A percentile compares a stretch with the other conserved stretches of the same genome.
Conservation (phyloP, 768 basidiomycete species). For the Dendrothele bispora region DNA sequence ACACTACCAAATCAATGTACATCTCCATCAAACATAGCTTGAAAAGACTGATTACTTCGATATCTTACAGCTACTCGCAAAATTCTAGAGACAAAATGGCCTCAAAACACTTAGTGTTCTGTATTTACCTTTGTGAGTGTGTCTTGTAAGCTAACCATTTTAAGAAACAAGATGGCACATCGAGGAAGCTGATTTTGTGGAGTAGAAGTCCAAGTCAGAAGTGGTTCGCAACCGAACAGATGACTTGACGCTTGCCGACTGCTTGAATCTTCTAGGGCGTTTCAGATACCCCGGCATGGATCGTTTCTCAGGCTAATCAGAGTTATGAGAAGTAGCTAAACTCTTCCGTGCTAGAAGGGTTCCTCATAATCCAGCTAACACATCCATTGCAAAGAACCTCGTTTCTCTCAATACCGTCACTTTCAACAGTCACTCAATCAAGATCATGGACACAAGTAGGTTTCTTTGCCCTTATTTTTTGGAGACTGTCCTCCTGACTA, state of each 20-base stretch:
- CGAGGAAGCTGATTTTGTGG: constrained; percentile 33
- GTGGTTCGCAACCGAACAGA: not conserved
- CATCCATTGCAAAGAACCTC: no score
- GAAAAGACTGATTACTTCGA: constrained; percentile 1
- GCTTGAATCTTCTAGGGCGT: constrained; percentile 11
- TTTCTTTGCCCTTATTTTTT: no score
- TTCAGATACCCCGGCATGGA: constrained; percentile 35
- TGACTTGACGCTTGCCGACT: no score
- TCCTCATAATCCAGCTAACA: no score
- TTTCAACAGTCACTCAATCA: no score
- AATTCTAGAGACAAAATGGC: not conserved
- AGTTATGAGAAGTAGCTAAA: no score
- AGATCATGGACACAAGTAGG: no score
- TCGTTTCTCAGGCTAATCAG: constrained; percentile 33
- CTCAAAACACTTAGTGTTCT: not conserved
- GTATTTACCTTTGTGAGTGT: constrained; percentile 32
- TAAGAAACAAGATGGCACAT: no score
- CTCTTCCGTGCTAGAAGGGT: no score
- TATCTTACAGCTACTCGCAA: not conserved
- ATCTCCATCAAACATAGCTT: not conserved
- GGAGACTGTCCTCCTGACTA: no score
- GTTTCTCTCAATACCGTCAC: no score
- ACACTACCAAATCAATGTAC: not conserved
- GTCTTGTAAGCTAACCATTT: no score
- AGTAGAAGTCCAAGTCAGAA: constrained; percentile 45